Base-by-base conservation (phyloP, 2,329 filamentous ascomycete species). In the Ramularia endophylla region DNA sequence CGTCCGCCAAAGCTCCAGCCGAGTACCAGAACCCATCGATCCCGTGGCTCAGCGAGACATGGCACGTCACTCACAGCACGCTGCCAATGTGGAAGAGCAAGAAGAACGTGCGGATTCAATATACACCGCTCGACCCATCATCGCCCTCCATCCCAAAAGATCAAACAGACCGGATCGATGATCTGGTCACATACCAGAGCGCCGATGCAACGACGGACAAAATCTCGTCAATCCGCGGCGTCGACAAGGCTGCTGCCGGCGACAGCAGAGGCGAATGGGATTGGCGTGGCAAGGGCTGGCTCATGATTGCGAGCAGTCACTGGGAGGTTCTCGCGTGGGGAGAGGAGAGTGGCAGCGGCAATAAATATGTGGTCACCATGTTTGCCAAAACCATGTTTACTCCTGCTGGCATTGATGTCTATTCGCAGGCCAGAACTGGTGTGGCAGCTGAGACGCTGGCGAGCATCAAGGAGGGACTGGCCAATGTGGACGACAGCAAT, bases 321-420 rank as follows among this genome's bases (percentile, higher is more conserved):
- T 94, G 87, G 87, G 85, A 94, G 70, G 67, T 92, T 2, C 64
- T 94, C 13, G 86, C 83, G 3, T 89, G 78, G 72, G 86, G 86
- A 4, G 75, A 82, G 58, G 65, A 68, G 16, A 60, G 65, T 38
- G 47, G 37, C 7, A 52, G 42, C 6, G 50, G 50, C 8, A 62
- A 60, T 74, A 53, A 66, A 25, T 94, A 85, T 85, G 79, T 77
- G 1, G 85, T 94, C 11, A 94, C 85, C 4, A 90, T 83, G 73
- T 94, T 94, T 63, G 81, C 82, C 48, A 81, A 85, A 57, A 94
- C 85, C 17, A 53, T 89, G 32, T 94, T 94, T 54, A 92, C 87
- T 5, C 83, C 83, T 48, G 85, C 87, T 42, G 87, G 87, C 0
- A 57, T 94, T 20, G 87, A 94, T 64, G 64, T 94, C 8, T 92